Base-by-base conservation (phyloP, 768 basidiomycete species). In the Tephrocybe sp. region DNA sequence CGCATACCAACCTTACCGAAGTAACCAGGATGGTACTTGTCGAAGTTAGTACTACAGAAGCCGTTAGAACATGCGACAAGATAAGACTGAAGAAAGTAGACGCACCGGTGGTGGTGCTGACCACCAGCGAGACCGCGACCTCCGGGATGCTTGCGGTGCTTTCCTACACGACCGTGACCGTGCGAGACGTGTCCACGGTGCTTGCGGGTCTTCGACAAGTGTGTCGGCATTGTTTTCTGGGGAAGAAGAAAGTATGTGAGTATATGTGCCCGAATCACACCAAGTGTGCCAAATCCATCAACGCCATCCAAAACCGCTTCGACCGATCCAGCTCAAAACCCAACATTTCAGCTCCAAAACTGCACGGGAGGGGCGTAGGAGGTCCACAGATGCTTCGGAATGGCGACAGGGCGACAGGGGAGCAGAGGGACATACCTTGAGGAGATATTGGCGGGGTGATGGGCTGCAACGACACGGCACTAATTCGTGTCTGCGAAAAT, bases 71-170 rank as follows among this genome's bases (percentile, higher is more conserved):
- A 39, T 47, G 15, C 18, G 43, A 12, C 22, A 32, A 13, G 18
- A 22, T 3, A 25, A 15, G 30, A 34, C 4, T 50, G 9, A 15
- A 18, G 30, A 12, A 37, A n/a, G 39, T 34, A 18, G 37, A 78
- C 89, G 64, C 66, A 92, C 90, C 90, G 79, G 86, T 99, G 97
- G 82, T 99, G 97, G 78, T 98, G 96, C 76, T 86, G 80, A 84
- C 97, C 97, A 92, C 97, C 97, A 78, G 93, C 92, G 68, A 98
- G 90, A 97, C 97, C 97, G 75, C 97, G 92, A 91, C 97, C 97
- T 79, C 97, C 97, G 49, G 97, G 97, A 70, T 98, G 96, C 76
- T 98, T 98, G 73, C 97, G 90, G 85, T 99, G 97, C 85, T 98
- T 98, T 62, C 97, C 97, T 67, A 99, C 92, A 89, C 97, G 96